These are phyloP conservation scores for Larix sibirica DNA, from an alignment of 83 land plant genomes.

Conservation along the genomic window DNA sequence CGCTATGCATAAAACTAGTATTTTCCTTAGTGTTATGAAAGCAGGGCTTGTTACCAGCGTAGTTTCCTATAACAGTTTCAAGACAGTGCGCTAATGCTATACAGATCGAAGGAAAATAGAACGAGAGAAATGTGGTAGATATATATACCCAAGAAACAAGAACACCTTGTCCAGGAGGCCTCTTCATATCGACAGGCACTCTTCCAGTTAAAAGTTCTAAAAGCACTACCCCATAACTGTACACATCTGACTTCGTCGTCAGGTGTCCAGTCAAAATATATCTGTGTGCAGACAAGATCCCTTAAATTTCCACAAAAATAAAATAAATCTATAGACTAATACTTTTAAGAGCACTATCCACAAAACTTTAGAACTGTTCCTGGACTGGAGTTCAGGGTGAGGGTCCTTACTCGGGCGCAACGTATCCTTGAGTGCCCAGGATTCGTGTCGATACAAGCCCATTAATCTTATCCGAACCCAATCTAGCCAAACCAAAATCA, in stretches of 20 bases:
- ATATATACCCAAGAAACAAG: constrained; percentile 69
- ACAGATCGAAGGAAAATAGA: too few relatives aligned
- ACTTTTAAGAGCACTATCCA: too few relatives aligned
- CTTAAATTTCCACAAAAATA: too few relatives aligned
- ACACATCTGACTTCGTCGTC: constrained; percentile 84
- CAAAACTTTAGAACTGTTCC: too few relatives aligned
- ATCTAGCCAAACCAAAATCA: constrained; percentile 79
- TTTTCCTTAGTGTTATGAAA: too few relatives aligned
- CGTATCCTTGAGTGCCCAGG: constrained; percentile 73
- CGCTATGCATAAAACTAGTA: too few relatives aligned
- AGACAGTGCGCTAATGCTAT: too few relatives aligned
- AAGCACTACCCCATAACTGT: constrained; percentile 74
- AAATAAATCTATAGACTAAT: too few relatives aligned
- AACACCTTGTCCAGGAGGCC: constrained; percentile 76
- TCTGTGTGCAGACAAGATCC: constrained; percentile 26
- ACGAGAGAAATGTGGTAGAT: too few relatives aligned
- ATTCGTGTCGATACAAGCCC: constrained; percentile 69
- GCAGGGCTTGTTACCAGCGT: too few relatives aligned
- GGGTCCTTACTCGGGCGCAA: constrained; percentile 80
- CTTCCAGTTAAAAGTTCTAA: constrained; percentile 75
- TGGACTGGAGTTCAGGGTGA: too few relatives aligned
- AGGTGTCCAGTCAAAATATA: constrained; percentile 76
- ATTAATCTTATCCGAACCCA: constrained; percentile 72
- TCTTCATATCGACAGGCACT: constrained; percentile 61
- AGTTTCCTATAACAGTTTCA: too few relatives aligned